phyloP scores from a whole-genome alignment of 768 basidiomycete genomes.

The Collybiopsis confluens region DNA sequence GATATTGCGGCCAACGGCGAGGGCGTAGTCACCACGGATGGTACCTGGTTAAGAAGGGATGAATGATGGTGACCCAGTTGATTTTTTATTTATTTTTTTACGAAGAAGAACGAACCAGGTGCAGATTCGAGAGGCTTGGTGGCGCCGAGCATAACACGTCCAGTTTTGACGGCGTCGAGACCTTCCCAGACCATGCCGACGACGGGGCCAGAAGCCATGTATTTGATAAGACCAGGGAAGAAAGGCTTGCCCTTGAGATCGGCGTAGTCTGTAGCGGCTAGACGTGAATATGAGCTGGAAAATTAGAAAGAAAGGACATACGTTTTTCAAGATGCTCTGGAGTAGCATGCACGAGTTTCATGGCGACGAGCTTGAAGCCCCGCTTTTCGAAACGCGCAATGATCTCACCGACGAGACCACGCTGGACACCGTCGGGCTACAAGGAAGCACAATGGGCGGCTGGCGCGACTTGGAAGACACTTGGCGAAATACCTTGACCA shows the following conservation, averaged over 20 bases:
- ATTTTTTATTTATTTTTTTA: no score
- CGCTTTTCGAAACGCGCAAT: conserved; percentile 95
- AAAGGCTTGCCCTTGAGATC: conserved; percentile 93
- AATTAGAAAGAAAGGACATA: conserved; percentile 24
- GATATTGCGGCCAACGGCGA: conserved; percentile 93
- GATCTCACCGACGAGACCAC: conserved; percentile 93
- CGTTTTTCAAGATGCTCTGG: conserved; percentile 89
- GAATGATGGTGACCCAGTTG: no score
- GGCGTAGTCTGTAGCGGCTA: conserved; percentile 69
- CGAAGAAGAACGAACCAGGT: conserved; percentile 56
- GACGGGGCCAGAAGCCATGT: conserved; percentile 96
- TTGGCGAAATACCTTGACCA: conserved; percentile 78
- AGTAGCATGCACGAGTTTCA: conserved; percentile 84
- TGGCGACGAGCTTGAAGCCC: conserved; percentile 94
- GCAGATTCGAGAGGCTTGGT: conserved; percentile 93
- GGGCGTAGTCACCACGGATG: conserved; percentile 93
- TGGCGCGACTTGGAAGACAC: not conserved
- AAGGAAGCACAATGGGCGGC: not conserved
- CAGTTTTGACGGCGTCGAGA: conserved; percentile 90
- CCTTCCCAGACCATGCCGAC: conserved; percentile 97
- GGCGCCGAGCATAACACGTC: conserved; percentile 91
- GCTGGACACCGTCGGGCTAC: conserved; percentile 98
- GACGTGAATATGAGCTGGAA: no score
- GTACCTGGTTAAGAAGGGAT: conserved; percentile 50
- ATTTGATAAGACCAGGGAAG: conserved; percentile 95